These are phyloP conservation scores for Nemania bipapillata DNA, from an alignment of 2,329 filamentous ascomycete species.

Conservation along the genomic window DNA sequence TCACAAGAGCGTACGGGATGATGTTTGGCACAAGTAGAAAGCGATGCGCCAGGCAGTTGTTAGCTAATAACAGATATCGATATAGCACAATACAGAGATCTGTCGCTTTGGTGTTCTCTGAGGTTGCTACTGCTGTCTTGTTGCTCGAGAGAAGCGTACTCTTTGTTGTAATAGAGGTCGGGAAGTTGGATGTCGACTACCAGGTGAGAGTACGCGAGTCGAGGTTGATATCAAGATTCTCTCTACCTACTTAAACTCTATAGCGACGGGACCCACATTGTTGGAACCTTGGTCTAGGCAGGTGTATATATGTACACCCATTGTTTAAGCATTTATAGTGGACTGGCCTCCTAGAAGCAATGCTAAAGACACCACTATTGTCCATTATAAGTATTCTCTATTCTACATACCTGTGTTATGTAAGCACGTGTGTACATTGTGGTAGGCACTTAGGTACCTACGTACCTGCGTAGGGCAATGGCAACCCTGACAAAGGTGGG, in stretches of 20 bases:
- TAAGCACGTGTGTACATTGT: no score
- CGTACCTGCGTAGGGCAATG: no score
- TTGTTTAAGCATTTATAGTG: constrained; percentile 28
- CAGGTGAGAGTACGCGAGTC: constrained; percentile 20
- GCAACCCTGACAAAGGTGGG: no score
- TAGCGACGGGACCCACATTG: neutral
- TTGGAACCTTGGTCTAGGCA: neutral
- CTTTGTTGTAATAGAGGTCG: constrained; percentile 8
- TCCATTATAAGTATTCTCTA: no score
- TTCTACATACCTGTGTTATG: no score
- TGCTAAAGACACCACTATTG: no score
- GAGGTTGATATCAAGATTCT: constrained; percentile 17
- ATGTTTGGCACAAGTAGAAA: constrained; percentile 12
- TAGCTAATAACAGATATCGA: constrained; percentile 12
- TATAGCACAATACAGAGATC: constrained; percentile 2
- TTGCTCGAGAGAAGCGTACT: neutral
- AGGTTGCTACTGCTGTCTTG: neutral
- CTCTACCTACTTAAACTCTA: neutral
- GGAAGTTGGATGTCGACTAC: constrained; percentile 10
- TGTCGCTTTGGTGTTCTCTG: neutral
- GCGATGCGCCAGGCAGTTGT: constrained; percentile 33
- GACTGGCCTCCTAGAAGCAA: constrained; percentile 21
- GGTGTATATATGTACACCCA: neutral
- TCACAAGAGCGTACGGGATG: constrained; percentile 6
- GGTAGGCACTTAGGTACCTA: no score